Evolutionary conservation across 1,284 basidiomycete genomes (phyloP).

Genomic region (Ceratorhiza oryzae-sativae): DNA sequence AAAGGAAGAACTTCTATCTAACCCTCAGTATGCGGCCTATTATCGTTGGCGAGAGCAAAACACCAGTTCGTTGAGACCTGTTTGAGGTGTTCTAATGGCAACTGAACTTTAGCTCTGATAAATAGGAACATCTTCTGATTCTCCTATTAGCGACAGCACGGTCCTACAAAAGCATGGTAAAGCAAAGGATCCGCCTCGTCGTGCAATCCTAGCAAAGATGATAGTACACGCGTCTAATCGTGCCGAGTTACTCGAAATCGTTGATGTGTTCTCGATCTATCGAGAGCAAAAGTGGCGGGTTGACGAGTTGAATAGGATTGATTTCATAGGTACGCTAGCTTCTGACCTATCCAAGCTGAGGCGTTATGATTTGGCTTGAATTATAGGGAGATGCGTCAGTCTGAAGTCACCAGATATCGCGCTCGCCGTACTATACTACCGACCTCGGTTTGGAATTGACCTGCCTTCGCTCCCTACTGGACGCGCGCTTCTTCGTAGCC

Average conservation of each 20-base stretch:
- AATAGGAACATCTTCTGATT: constrained; percentile 3
- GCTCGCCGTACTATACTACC: constrained; percentile 42
- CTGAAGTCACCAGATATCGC: constrained; percentile 42
- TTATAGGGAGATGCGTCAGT: constrained; percentile 17
- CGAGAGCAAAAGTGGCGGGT: constrained; percentile 19
- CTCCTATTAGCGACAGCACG: background rate
- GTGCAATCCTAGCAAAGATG: constrained; percentile 1
- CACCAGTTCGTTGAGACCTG: background rate
- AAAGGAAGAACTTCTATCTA: background rate
- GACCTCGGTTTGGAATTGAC: constrained; percentile 44
- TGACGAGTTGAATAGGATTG: constrained; percentile 19
- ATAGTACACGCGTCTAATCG: constrained; percentile 1
- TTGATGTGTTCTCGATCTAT: constrained; percentile 10
- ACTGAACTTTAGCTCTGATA: background rate
- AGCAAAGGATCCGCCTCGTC: background rate
- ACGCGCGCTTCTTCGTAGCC: constrained; percentile 43
- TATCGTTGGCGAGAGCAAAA: constrained; percentile 21
- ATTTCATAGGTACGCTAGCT: constrained; percentile 17
- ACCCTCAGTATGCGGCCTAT: constrained; percentile 7
- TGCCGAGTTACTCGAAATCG: constrained; percentile 26
- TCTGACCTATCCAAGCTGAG: too few species aligned
- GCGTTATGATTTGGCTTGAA: background rate
- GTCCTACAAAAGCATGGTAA: background rate
- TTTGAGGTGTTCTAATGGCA: background rate
- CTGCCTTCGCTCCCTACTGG: constrained; percentile 42